Evolutionary conservation across 2,329 filamentous ascomycete species (phyloP).

Genomic region (Mollisia scopiformis): DNA sequence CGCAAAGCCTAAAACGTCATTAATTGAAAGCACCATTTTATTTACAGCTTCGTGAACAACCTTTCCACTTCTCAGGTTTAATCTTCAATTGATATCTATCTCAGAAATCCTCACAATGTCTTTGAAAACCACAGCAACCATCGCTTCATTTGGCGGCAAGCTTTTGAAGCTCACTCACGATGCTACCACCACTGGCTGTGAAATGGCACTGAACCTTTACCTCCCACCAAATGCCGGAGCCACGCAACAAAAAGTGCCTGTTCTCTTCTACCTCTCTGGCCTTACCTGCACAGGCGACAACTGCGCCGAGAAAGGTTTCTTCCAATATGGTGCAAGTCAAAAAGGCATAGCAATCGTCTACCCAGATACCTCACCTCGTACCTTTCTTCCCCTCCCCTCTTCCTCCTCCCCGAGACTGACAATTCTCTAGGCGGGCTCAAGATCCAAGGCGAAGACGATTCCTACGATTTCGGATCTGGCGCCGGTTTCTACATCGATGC

Average conservation of each 20-base stretch:
- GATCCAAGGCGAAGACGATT: conserved; percentile 82
- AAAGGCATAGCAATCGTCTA: conserved; percentile 91
- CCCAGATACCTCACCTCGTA: conserved; percentile 91
- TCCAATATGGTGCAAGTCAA: conserved; percentile 79
- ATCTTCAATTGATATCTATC: background rate
- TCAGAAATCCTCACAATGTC: conserved; percentile 60
- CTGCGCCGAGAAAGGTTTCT: conserved; percentile 82
- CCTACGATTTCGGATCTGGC: conserved; percentile 88
- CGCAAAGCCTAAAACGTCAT: conserved; percentile 31
- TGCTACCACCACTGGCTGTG: conserved; percentile 76
- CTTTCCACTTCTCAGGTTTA: background rate
- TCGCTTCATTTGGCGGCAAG: conserved; percentile 90
- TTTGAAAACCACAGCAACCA: conserved; percentile 87
- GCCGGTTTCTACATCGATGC: conserved; percentile 97
- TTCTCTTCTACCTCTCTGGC: conserved; percentile 92
- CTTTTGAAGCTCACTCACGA: conserved; percentile 92
- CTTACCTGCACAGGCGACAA: conserved; percentile 94
- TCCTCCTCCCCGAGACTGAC: background rate
- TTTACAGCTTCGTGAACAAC: conserved; percentile 2
- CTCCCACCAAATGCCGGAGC: conserved; percentile 70
- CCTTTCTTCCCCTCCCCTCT: background rate
- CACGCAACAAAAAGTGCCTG: conserved; percentile 63
- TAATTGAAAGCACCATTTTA: background rate
- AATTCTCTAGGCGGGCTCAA: conserved; percentile 65
- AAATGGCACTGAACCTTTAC: conserved; percentile 93